Evolutionary conservation across 106 monocot genomes (phyloP).

Genomic region (Allium fistulosum): DNA sequence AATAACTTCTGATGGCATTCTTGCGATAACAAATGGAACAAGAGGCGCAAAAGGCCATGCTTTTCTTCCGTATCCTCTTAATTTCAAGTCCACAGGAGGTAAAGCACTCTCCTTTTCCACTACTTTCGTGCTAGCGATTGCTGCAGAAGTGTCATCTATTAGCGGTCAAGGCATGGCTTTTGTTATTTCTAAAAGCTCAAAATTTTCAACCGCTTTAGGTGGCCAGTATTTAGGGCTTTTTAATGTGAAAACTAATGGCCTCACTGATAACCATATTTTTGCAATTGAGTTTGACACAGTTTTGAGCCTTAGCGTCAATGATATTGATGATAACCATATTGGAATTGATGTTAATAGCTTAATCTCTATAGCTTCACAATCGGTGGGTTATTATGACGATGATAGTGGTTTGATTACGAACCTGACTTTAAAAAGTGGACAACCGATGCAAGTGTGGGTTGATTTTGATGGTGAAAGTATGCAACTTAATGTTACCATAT

Average conservation of each 20-base stretch:
- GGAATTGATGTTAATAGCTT: conserved; percentile 27
- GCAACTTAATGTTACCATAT: conserved; percentile 20
- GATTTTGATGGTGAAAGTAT: conserved; percentile 15
- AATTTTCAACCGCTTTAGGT: conserved; percentile 12
- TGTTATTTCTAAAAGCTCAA: conserved; percentile 5
- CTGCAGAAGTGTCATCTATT: conserved; percentile 3
- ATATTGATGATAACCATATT: conserved; percentile 25
- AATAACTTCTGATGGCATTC: conserved; percentile 8
- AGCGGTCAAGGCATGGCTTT: conserved; percentile 22
- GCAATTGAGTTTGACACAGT: conserved; percentile 32
- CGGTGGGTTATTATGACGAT: conserved; percentile 8
- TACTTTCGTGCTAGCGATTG: too few species aligned
- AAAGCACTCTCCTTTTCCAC: neutral
- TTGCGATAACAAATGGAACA: conserved; percentile 12
- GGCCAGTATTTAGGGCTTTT: conserved; percentile 25
- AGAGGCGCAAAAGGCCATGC: conserved; percentile 6
- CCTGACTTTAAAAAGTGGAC: conserved; percentile 14
- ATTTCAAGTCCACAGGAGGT: conserved; percentile 2
- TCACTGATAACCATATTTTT: conserved; percentile 11
- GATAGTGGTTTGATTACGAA: neutral
- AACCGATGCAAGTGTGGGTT: conserved; percentile 29
- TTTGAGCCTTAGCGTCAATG: conserved; percentile 4
- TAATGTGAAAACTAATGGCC: conserved; percentile 7
- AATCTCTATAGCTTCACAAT: conserved; percentile 5
- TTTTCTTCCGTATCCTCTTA: neutral